Conservation (phyloP, 768 basidiomycete genomes). For the Chalciporus chontae region DNA sequence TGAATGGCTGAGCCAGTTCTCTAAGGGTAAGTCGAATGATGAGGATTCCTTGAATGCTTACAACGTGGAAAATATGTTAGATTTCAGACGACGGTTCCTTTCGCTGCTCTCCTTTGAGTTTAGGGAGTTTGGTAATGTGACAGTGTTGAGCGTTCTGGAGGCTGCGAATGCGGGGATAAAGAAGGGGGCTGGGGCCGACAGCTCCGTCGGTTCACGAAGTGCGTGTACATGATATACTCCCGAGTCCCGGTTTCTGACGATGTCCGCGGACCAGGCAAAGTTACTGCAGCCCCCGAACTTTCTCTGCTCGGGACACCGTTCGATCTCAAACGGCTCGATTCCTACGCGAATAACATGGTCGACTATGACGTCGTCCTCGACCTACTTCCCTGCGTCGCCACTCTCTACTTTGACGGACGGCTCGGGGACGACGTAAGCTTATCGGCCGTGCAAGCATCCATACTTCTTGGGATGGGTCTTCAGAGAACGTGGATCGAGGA, state of each 20-base stretch:
- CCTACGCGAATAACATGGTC: conserved; percentile 93
- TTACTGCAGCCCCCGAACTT: conserved; percentile 41
- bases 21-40: conserved; percentile 56
- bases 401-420: conserved; percentile 81
- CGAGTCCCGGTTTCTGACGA: too few relatives aligned
- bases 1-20: conserved; percentile 87
- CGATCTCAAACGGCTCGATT: conserved; percentile 92
- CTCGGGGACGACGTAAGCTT: conserved; percentile 63
- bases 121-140: conserved; percentile 87
- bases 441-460: conserved; percentile 88
- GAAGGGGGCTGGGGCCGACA: conserved; percentile 35
- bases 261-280: too few relatives aligned
- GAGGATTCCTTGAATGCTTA: neutral
- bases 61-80: conserved; percentile 36
- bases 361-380: conserved; percentile 97
- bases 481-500: conserved; percentile 90
- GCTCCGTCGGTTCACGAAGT: conserved; percentile 15
- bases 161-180: conserved; percentile 68
- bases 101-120: conserved; percentile 91
- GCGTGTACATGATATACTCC: too few relatives aligned
- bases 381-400: conserved; percentile 75
- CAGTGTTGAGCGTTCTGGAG: conserved; percentile 84
- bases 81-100: conserved; percentile 90
- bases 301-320: conserved; percentile 77
- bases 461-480: conserved; percentile 83